Percentiles rank a stretch among this genome's conserved stretches.
phyloP scores from a whole-genome alignment of 257 asterid genomes.

The Cordia subcordata region DNA sequence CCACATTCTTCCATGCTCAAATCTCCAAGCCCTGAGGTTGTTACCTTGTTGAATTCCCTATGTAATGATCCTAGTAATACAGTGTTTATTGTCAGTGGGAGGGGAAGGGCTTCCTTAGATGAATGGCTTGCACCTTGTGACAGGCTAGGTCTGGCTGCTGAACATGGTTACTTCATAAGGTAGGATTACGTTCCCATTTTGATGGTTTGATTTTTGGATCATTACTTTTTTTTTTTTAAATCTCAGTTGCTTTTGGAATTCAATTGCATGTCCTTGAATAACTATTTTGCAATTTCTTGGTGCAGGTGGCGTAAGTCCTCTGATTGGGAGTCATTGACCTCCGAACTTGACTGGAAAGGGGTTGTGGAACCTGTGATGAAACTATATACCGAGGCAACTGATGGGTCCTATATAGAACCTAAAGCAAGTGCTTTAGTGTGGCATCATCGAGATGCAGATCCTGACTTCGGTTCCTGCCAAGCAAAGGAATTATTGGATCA shows the following conservation, averaged over 20 bases:
- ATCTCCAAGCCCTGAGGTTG: conserved; percentile 66
- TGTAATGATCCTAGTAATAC: conserved; percentile 70
- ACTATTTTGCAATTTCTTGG: neutral
- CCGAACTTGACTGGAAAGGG: conserved; percentile 79
- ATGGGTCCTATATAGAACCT: conserved; percentile 78
- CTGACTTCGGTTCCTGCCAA: conserved; percentile 92
- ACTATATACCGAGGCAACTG: conserved; percentile 77
- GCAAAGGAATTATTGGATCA: conserved; percentile 77
- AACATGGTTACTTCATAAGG: conserved; percentile 85
- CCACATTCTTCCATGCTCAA: conserved; percentile 43
- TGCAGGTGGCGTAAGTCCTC: conserved; percentile 51
- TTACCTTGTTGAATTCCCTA: conserved; percentile 48
- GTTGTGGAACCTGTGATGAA: conserved; percentile 86
- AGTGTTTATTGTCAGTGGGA: conserved; percentile 82
- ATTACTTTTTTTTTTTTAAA: neutral
- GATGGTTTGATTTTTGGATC: conserved; percentile 15
- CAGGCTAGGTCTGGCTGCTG: conserved; percentile 79
- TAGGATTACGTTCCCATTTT: conserved; percentile 34
- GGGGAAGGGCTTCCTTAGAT: conserved; percentile 52
- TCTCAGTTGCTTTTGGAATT: neutral
- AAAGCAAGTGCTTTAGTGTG: conserved; percentile 93
- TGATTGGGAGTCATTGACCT: conserved; percentile 65
- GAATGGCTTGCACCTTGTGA: conserved; percentile 86
- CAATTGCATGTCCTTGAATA: neutral
- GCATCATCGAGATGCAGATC: conserved; percentile 85